Evolutionary conservation across 495 filamentous ascomycete genomes (phyloP).

Genomic region (Wilcoxina mikolae): DNA sequence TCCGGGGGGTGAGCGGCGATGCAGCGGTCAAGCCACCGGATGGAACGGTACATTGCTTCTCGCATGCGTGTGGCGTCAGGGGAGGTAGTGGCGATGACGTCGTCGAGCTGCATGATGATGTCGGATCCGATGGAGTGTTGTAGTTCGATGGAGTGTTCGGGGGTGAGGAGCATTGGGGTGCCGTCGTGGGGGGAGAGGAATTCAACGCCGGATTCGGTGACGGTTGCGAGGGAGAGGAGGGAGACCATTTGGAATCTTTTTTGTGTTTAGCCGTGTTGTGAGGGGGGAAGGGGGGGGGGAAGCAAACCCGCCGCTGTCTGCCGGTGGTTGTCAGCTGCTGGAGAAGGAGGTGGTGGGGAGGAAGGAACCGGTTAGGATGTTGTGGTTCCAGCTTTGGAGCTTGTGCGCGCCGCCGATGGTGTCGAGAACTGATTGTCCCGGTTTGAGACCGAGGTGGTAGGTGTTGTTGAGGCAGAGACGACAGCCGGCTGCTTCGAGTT

Average conservation of each 20-base stretch:
- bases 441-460: constrained; percentile 89
- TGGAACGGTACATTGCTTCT: constrained; percentile 86
- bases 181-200: constrained; percentile 93
- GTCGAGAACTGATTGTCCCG: constrained; percentile 76
- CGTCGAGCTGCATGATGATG: constrained; percentile 98
- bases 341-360: too few relatives aligned
- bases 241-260: constrained; percentile 96
- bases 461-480: constrained; percentile 92
- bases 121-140: constrained; percentile 96
- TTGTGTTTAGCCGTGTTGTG: background rate
- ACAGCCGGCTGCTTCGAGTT: constrained; percentile 76
- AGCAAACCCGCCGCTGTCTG: constrained; percentile 85
- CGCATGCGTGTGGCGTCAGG: constrained; percentile 73
- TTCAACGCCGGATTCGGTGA: constrained; percentile 90
- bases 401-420: constrained; percentile 82
- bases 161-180: constrained; percentile 90
- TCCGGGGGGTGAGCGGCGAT: constrained; percentile 57
- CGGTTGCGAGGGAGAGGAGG: constrained; percentile 76
- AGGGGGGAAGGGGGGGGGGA: background rate
- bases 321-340: too few relatives aligned
- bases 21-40: constrained; percentile 98
- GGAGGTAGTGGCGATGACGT: constrained; percentile 89
- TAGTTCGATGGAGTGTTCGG: constrained; percentile 89
- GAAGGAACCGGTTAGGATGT: constrained; percentile 55
- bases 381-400: constrained; percentile 86